Evolutionary conservation across 768 basidiomycete species (phyloP).

Genomic region (Mrakia gelida): DNA sequence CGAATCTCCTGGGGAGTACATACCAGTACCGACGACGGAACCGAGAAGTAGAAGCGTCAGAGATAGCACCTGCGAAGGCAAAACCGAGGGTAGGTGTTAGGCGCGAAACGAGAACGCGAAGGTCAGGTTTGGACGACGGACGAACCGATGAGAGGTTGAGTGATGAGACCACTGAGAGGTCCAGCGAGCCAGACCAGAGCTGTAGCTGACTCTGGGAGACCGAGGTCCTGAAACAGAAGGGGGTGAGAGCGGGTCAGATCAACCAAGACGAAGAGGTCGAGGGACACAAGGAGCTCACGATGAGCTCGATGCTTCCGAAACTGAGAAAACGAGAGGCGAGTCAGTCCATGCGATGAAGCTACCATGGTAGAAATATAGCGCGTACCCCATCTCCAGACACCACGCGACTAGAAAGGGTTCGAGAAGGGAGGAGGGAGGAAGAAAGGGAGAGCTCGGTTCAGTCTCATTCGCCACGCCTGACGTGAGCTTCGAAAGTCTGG

Average conservation of each 20-base stretch:
- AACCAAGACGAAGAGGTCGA: neutral
- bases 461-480: neutral
- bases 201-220: slow-evolving; percentile 81
- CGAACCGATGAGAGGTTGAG: slow-evolving; percentile 92
- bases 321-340: neutral
- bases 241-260: neutral
- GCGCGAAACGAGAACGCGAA: neutral
- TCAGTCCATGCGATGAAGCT: no score
- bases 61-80: slow-evolving; percentile 68
- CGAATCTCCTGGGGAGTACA: neutral
- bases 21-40: slow-evolving; percentile 81
- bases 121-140: neutral
- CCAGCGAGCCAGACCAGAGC: slow-evolving; percentile 85
- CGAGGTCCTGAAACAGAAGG: slow-evolving; percentile 47
- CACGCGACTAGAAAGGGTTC: slow-evolving; percentile 16
- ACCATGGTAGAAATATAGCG: neutral
- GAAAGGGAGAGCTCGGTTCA: neutral
- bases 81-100: neutral
- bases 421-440: neutral
- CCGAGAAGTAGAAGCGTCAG: slow-evolving; percentile 86
- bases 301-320: slow-evolving; percentile 27
- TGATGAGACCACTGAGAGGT: slow-evolving; percentile 74
- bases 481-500: no score
- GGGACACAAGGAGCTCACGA: neutral
- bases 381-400: slow-evolving; percentile 33